Conservation (phyloP, 2,329 filamentous ascomycete genomes). For the Exophiala spinifera region DNA sequence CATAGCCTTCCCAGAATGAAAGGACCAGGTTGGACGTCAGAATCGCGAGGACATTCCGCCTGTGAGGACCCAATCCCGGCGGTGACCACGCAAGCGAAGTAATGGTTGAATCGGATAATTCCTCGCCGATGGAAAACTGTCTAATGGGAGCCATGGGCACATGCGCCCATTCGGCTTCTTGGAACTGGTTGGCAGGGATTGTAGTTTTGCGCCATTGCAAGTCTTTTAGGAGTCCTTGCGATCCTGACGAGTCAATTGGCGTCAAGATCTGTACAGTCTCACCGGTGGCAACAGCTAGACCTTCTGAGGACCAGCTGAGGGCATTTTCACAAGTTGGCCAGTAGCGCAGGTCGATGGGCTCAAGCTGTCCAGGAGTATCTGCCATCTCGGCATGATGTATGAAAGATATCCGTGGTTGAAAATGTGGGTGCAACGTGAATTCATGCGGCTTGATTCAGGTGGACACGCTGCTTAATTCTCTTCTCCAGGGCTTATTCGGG, state of each 20-base stretch:
- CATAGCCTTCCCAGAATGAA: slow-evolving; percentile 54
- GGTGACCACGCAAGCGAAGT: slow-evolving; percentile 56
- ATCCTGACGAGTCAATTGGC: slow-evolving; percentile 19
- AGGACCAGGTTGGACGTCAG: slow-evolving; percentile 56
- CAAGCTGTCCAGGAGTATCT: slow-evolving; percentile 15
- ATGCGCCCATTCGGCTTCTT: slow-evolving; percentile 47
- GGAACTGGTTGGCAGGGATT: slow-evolving; percentile 53
- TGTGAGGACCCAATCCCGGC: slow-evolving; percentile 53
- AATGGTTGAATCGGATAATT: slow-evolving; percentile 53
- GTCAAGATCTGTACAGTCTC: slow-evolving; percentile 56
- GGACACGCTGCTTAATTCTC: no score
- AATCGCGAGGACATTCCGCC: slow-evolving; percentile 53
- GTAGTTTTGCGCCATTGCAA: slow-evolving; percentile 39
- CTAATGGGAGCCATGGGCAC: slow-evolving; percentile 46
- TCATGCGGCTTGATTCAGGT: no score
- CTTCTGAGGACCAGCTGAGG: slow-evolving; percentile 58
- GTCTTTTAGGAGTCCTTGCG: slow-evolving; percentile 22
- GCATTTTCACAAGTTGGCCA: slow-evolving; percentile 53
- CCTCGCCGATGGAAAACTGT: slow-evolving; percentile 56
- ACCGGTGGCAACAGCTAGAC: slow-evolving; percentile 55
- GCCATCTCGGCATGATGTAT: not conserved
- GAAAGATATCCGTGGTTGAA: no score
- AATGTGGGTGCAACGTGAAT: no score
- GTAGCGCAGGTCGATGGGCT: slow-evolving; percentile 39
- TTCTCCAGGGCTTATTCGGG: no score